Base-by-base conservation (phyloP, 805 yeast species). In the Saccharomycopsis synnaedendra region DNA sequence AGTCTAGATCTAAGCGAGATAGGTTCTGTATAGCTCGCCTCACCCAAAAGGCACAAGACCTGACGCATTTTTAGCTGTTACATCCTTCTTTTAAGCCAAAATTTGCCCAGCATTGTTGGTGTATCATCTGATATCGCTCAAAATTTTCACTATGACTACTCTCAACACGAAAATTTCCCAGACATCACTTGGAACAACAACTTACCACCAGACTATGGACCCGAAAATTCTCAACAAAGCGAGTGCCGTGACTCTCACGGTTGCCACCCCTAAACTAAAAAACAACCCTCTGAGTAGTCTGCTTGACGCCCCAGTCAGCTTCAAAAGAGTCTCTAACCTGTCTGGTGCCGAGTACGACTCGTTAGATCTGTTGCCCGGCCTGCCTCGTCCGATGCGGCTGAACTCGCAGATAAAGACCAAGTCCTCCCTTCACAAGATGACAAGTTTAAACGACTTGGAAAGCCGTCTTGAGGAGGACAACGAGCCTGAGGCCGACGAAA, bases 281-380 rank as follows among this genome's bases (percentile, higher is more conserved):
- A 11, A 32, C 3, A 50, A 47, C 36, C 32, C 40, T 28, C 35
- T 39, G 8, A 32, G 19, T 34, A 43, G 57, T 45, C 59, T 68
- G 3, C 51, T 67, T 31, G 70, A 68, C 52, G 69, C 66, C 30
- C 70, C 72, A 5, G 64, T 68, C 27, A 64, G 63, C 47, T 65
- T 69, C 53, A 68, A 66, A 31, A 59, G 72, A 42, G 70, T 68
- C 3, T 66, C 71, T 0, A 64, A 70, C 2, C 45, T 57, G 38
- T 57, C 60, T 47, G 43, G 57, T 32, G 53, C 59, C 8, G 57
- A 60, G 30, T 54, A 52, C 40, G 58, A 46, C 34, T 43, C 48
- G n/a, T 19, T 44, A 33, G 55, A 52, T 5, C 41, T 46, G 5
- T 45, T 45, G n/a, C 48, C 46, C 9, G 44, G 42, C 33, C 44